Evolutionary conservation across 306 rosid genomes (phyloP).

Genomic region (Malus asiatica): DNA sequence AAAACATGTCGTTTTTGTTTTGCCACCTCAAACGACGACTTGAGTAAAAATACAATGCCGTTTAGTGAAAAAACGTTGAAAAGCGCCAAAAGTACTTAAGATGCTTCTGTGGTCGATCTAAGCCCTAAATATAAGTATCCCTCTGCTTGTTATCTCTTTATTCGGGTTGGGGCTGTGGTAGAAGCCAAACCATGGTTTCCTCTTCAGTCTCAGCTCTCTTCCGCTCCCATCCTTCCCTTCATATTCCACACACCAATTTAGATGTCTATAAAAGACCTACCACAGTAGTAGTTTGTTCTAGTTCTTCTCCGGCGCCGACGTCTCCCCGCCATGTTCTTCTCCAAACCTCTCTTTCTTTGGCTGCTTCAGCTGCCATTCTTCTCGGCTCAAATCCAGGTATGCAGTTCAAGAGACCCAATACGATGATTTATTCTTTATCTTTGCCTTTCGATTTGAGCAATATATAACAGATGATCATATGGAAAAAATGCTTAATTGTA

Average conservation of each 20-base stretch:
- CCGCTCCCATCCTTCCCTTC: slow-evolving; percentile 24
- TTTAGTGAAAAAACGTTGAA: not conserved
- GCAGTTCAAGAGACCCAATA: not conserved
- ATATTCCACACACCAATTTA: slow-evolving; percentile 20
- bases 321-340: slow-evolving; percentile 28
- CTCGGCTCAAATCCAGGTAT: slow-evolving; percentile 70
- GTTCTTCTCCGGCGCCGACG: not conserved
- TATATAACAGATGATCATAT: not conserved
- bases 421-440: not conserved
- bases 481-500: not conserved
- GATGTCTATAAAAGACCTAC: slow-evolving; percentile 1
- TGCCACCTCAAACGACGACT: not conserved
- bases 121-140: not conserved
- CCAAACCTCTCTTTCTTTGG: slow-evolving; percentile 58
- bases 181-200: slow-evolving; percentile 38
- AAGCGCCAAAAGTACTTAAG: not conserved
- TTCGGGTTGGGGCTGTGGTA: not conserved
- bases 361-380: slow-evolving; percentile 67
- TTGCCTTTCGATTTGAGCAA: not conserved
- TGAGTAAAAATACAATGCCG: not conserved
- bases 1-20: not conserved
- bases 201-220: slow-evolving; percentile 43
- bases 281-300: slow-evolving; percentile 5
- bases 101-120: not conserved
- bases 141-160: not conserved